phyloP scores from a whole-genome alignment of 2,329 filamentous ascomycete genomes.

The Dactylellina sp. region DNA sequence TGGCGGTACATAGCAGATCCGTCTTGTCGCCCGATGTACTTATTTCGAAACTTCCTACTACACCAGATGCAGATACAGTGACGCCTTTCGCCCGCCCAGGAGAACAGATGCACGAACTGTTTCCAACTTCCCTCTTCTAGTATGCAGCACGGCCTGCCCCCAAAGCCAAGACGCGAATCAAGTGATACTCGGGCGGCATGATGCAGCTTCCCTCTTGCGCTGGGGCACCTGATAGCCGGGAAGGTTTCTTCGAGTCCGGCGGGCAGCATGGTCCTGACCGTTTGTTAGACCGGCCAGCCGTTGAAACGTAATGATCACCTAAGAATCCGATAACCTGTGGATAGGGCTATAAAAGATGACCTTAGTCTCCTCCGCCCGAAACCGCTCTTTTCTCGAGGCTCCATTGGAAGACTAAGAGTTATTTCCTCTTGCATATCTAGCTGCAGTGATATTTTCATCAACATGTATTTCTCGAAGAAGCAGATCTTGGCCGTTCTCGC shows the following conservation, averaged over 20 bases:
- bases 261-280: background rate
- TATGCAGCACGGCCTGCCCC: background rate
- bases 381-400: slow-evolving; percentile 6
- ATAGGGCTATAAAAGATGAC: slow-evolving; percentile 39
- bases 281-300: slow-evolving; percentile 1
- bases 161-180: slow-evolving; percentile 34
- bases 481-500: slow-evolving; percentile 50
- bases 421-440: slow-evolving; percentile 11
- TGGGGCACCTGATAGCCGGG: slow-evolving; percentile 27
- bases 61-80: background rate
- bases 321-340: slow-evolving; percentile 1
- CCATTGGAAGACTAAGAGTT: slow-evolving; percentile 10
- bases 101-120: background rate
- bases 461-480: slow-evolving; percentile 50
- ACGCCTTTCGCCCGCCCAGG: background rate
- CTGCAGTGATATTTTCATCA: slow-evolving; percentile 11
- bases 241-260: slow-evolving; percentile 24
- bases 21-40: slow-evolving; percentile 6
- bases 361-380: slow-evolving; percentile 10
- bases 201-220: slow-evolving; percentile 49
- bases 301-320: background rate
- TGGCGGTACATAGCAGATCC: slow-evolving; percentile 10
- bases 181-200: slow-evolving; percentile 39
- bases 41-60: slow-evolving; percentile 20
- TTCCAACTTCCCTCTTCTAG: slow-evolving; percentile 47